Evolutionary conservation across 768 basidiomycete species (phyloP).

Genomic region (Trametes maxima): DNA sequence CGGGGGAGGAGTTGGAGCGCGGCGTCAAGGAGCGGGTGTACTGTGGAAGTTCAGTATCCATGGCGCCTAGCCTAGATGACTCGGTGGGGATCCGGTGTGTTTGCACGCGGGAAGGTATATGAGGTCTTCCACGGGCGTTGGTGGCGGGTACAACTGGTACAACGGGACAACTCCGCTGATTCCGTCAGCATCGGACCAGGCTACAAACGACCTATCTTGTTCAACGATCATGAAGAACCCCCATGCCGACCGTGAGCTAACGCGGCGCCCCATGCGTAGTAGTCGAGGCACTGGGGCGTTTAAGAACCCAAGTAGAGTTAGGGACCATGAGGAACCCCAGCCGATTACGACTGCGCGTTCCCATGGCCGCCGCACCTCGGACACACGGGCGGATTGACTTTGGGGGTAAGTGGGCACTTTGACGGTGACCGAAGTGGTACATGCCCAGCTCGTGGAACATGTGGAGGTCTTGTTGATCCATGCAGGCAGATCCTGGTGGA

Average conservation of each 20-base stretch:
- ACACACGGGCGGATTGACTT: too few relatives aligned
- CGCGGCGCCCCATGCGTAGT: neutral
- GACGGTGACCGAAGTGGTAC: too few relatives aligned
- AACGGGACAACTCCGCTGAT: neutral
- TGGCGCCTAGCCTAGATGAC: neutral
- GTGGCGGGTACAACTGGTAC: neutral
- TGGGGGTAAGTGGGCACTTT: too few relatives aligned
- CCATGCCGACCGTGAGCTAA: neutral
- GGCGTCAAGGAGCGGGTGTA: constrained; percentile 3
- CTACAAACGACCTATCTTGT: neutral
- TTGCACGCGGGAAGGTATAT: constrained; percentile 3
- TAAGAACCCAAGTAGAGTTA: constrained; percentile 1
- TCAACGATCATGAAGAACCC: neutral
- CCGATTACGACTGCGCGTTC: neutral
- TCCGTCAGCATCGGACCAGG: neutral
- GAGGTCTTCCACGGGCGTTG: neutral
- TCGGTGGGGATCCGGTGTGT: neutral
- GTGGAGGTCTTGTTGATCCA: too few relatives aligned
- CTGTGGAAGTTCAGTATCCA: constrained; percentile 9
- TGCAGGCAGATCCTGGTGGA: too few relatives aligned
- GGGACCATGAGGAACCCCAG: constrained; percentile 4
- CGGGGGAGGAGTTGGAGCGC: neutral
- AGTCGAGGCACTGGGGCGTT: neutral
- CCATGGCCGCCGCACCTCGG: neutral
- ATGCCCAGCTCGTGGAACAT: too few relatives aligned